A percentile compares a stretch with the other conserved stretches of the same genome.
Conservation (phyloP, 2,329 filamentous ascomycete genomes). For the Cercospora nicotianae region DNA sequence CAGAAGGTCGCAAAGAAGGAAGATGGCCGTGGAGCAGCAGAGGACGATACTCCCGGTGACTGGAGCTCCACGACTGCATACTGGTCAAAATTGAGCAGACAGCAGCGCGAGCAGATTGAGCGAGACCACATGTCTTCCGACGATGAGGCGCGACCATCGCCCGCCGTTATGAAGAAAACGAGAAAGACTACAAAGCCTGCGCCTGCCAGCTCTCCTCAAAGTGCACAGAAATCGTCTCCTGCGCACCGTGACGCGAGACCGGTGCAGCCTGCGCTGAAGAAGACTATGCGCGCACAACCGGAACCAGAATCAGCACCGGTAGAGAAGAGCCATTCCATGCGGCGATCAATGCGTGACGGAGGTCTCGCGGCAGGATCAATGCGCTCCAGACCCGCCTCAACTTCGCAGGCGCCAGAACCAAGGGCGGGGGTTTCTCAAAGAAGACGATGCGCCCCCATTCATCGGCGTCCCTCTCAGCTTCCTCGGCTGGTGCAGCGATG, state of each 20-base stretch:
- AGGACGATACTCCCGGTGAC: constrained; percentile 39
- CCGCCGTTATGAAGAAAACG: constrained; percentile 41
- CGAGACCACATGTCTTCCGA: constrained; percentile 47
- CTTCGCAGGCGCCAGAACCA: constrained; percentile 24
- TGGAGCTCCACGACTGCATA: constrained; percentile 70
- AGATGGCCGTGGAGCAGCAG: background rate
- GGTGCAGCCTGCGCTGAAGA: constrained; percentile 45
- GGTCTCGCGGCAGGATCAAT: constrained; percentile 33
- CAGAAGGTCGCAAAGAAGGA: constrained; percentile 17
- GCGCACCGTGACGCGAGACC: constrained; percentile 35
- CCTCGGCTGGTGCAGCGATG: constrained; percentile 27
- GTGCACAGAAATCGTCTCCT: constrained; percentile 16
- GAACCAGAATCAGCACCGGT: constrained; percentile 28
- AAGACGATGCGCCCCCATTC: constrained; percentile 28
- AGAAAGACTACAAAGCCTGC: constrained; percentile 40
- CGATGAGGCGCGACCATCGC: constrained; percentile 30
- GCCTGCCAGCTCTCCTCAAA: constrained; percentile 12
- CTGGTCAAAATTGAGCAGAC: constrained; percentile 65
- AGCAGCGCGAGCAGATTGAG: constrained; percentile 64
- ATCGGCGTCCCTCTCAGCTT: constrained; percentile 19
- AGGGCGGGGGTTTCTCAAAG: constrained; percentile 13
- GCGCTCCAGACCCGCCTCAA: constrained; percentile 27
- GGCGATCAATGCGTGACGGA: constrained; percentile 41
- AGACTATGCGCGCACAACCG: constrained; percentile 37
- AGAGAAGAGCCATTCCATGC: constrained; percentile 37